Conservation (phyloP, 148 eudicot species). For the Linanthus parryae region DNA sequence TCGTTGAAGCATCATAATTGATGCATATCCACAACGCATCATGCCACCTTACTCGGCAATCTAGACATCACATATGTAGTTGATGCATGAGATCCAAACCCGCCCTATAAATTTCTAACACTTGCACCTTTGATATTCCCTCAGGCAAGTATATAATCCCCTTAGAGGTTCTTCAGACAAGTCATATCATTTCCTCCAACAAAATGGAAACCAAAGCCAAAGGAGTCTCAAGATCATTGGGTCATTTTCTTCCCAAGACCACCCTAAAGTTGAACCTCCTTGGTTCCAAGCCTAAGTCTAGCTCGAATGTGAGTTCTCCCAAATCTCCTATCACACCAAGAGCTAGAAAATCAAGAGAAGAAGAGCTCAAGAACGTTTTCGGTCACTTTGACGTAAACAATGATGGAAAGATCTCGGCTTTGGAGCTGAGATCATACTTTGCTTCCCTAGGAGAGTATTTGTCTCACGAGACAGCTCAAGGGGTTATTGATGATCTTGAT, state of each 20-base stretch:
- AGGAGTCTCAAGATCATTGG: slow-evolving; percentile 25
- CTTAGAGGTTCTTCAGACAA: too few species aligned
- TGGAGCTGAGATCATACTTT: slow-evolving; percentile 49
- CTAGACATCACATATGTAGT: too few species aligned
- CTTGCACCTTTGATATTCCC: too few species aligned
- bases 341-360: slow-evolving; percentile 27
- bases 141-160: too few species aligned
- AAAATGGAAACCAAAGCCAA: too few species aligned
- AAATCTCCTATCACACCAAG: slow-evolving; percentile 16
- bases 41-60: too few species aligned
- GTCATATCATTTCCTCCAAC: too few species aligned
- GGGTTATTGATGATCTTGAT: slow-evolving; percentile 51
- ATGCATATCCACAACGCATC: too few species aligned
- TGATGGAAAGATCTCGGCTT: slow-evolving; percentile 64
- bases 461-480: slow-evolving; percentile 54
- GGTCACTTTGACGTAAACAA: slow-evolving; percentile 45
- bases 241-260: slow-evolving; percentile 34
- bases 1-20: too few species aligned
- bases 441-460: slow-evolving; percentile 54
- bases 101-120: too few species aligned
- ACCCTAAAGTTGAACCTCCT: slow-evolving; percentile 22
- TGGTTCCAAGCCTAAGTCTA: slow-evolving; percentile 21
- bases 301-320: slow-evolving; percentile 21
- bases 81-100: too few species aligned
- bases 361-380: slow-evolving; percentile 53